Percentiles rank a stretch among this genome's conserved stretches.
Evolutionary conservation across 139 green algal genomes (phyloP).

Genomic region (Chara braunii): DNA sequence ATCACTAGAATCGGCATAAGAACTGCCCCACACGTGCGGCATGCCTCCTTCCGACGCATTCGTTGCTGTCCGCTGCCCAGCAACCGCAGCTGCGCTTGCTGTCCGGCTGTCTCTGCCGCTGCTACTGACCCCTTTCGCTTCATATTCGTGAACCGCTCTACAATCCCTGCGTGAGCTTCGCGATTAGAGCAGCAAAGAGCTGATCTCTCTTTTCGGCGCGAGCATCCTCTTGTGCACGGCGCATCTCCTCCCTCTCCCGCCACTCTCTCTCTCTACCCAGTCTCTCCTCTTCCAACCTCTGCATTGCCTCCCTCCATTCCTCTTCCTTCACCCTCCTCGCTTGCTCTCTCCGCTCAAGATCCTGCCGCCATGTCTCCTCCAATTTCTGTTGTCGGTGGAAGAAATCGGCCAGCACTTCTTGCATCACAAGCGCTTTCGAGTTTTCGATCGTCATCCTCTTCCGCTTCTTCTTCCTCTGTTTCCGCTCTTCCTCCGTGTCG

Average conservation of each 20-base stretch:
- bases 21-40: no score
- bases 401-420: conserved; percentile 33
- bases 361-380: conserved; percentile 28
- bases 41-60: no score
- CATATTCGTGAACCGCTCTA: no score
- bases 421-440: not conserved
- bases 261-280: conserved; percentile 3
- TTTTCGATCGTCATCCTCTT: conserved; percentile 10
- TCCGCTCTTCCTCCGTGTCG: conserved; percentile 4
- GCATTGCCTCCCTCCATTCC: conserved; percentile 21
- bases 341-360: conserved; percentile 13
- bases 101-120: no score
- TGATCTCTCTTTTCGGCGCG: conserved; percentile 23
- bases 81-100: no score
- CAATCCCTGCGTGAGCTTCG: conserved; percentile 11
- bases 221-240: conserved; percentile 9
- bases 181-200: conserved; percentile 17
- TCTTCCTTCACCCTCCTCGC: conserved; percentile 9
- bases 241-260: conserved; percentile 20
- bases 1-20: no score
- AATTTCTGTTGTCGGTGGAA: conserved; percentile 21
- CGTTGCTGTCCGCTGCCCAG: no score
- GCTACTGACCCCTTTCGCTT: no score
- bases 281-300: conserved; percentile 16
- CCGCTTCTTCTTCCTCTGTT: conserved; percentile 1